A percentile compares a stretch with the other conserved stretches of the same genome.
phyloP scores from a whole-genome alignment of 2,329 filamentous ascomycete genomes.

The Aspergillus jensenii region DNA sequence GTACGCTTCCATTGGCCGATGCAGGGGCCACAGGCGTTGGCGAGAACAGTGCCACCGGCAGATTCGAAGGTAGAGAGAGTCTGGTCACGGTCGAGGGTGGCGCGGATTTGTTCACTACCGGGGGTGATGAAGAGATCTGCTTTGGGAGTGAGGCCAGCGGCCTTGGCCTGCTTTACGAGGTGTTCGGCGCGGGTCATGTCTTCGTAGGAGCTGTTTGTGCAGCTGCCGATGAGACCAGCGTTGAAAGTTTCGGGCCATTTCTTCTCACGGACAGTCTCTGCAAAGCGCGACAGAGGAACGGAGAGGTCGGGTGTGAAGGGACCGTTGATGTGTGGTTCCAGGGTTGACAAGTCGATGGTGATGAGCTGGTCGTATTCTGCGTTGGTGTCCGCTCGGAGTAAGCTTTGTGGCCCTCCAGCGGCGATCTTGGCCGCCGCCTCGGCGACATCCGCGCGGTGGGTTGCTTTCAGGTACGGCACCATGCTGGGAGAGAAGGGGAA shows the following conservation, averaged over 20 bases:
- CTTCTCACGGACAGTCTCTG: conserved; percentile 77
- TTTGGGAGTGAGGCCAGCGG: conserved; percentile 85
- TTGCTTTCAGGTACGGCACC: conserved; percentile 81
- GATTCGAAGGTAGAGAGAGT: conserved; percentile 82
- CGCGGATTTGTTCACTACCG: conserved; percentile 93
- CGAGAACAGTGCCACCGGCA: conserved; percentile 84
- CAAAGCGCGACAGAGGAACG: conserved; percentile 87
- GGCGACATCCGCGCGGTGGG: conserved; percentile 72
- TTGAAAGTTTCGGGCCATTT: conserved; percentile 89
- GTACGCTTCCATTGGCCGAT: conserved; percentile 95
- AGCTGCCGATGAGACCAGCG: conserved; percentile 93
- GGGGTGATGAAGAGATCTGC: conserved; percentile 95
- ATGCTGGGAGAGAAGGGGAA: conserved; percentile 90
- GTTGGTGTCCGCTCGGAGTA: conserved; percentile 73
- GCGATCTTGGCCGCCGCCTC: conserved; percentile 64
- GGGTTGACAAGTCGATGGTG: conserved; percentile 81
- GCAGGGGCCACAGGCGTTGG: conserved; percentile 92
- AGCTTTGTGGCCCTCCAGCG: conserved; percentile 58
- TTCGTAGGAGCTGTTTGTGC: conserved; percentile 98
- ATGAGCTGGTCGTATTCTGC: conserved; percentile 90
- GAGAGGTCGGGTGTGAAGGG: conserved; percentile 95
- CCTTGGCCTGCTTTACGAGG: conserved; percentile 84
- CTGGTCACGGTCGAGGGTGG: conserved; percentile 85
- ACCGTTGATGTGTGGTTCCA: conserved; percentile 96
- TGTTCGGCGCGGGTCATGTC: conserved; percentile 97